Conservation (phyloP, 2,329 filamentous ascomycete genomes). For the Fusarium circinatum region DNA sequence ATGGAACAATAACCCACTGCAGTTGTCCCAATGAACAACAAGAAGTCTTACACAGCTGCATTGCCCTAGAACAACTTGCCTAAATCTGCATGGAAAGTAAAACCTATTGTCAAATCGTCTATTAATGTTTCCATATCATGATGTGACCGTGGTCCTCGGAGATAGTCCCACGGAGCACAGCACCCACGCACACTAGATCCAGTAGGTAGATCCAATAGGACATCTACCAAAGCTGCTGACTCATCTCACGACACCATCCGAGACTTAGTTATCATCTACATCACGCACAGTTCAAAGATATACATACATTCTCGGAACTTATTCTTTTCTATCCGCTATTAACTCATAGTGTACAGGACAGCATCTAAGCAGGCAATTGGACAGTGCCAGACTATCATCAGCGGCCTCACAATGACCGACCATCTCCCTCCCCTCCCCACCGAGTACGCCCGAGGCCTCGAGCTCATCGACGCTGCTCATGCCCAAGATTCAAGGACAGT, state of each 20-base stretch:
- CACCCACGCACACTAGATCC: neutral
- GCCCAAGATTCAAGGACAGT: slow-evolving; percentile 50
- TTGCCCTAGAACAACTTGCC: neutral
- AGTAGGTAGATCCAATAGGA: slow-evolving; percentile 30
- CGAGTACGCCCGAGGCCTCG: slow-evolving; percentile 64
- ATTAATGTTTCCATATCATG: neutral
- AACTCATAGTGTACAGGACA: neutral
- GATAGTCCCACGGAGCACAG: neutral
- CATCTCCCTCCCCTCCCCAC: slow-evolving; percentile 48
- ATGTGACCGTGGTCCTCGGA: neutral
- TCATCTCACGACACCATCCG: slow-evolving; percentile 36
- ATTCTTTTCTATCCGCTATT: neutral
- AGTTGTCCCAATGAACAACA: neutral
- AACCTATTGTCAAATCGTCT: neutral
- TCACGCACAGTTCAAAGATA: neutral
- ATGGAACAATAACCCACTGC: neutral
- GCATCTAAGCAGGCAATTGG: neutral
- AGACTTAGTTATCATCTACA: neutral
- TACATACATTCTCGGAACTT: neutral
- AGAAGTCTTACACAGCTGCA: neutral
- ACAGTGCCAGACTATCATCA: neutral
- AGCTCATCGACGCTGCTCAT: slow-evolving; percentile 76
- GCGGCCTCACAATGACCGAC: slow-evolving; percentile 20
- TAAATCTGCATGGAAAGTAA: neutral
- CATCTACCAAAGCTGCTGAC: slow-evolving; percentile 34